Base-by-base conservation (phyloP, 345 rosid genomes). In the Boechera stricta region DNA sequence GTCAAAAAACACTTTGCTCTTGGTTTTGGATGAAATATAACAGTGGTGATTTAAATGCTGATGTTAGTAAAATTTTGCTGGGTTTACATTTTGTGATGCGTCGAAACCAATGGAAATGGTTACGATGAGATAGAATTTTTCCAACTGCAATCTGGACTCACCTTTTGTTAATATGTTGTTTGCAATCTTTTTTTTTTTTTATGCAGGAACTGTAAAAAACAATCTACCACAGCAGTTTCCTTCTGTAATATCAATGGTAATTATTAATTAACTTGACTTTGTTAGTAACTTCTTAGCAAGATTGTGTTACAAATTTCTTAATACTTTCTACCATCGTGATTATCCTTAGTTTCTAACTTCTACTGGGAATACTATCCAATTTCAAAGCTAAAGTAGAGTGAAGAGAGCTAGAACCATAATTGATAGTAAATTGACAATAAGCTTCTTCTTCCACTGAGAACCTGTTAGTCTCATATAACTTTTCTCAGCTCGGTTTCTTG, bases 171-270 rank as follows among this genome's bases (percentile, higher is more conserved):
- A 24, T 21, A 53, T 33, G 28, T 52, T 52, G 18, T 42, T 42
- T 33, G 18, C 11, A 16, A 42, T 33, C 21, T 39, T 39, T 29
- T 32, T 3, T 52, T 38, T 1, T 63, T 53, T 66, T 0, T 55
- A 68, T 63, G 51, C 36, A 88, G 93, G 85, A 44, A 49, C 26
- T 35, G 29, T 81, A 51, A 79, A 74, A 68, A 61, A 64, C 9
- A 67, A 18, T 8, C 63, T 38, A 63, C 56, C 77, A 26, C 35
- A 31, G 4, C 36, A 18, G 10, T 56, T 77, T 57, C 55, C 67
- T 64, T 47, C 36, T 56, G 38, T 55, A 15, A 21, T 39, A 4
- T 3, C 59, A 5, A 63, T 10, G 53, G 82, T 79, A 61, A 67
- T 10, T 59, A 16, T 6, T 79, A 61, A 67, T 10, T 59, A 16